Evolutionary conservation across 495 filamentous ascomycete genomes (phyloP).

Genomic region (Aspergillus incahuasiensis): DNA sequence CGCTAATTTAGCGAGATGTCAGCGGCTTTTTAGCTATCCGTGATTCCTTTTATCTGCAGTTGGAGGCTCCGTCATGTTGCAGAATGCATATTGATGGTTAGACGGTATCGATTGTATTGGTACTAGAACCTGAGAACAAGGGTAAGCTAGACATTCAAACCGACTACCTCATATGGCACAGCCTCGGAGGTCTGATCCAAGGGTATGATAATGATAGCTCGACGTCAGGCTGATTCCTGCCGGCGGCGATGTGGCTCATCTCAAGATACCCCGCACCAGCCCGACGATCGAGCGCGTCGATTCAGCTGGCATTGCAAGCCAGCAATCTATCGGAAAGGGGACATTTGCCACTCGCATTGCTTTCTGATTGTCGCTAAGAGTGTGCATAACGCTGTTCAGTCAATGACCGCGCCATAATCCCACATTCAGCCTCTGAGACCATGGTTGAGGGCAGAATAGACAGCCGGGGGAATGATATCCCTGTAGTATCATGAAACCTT

Average conservation of each 20-base stretch:
- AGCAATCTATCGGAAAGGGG: neutral
- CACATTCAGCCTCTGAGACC: constrained; percentile 12
- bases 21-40: neutral
- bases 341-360: neutral
- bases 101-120: neutral
- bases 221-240: neutral
- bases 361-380: neutral
- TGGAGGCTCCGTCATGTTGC: neutral
- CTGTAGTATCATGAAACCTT: constrained; percentile 4
- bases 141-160: neutral
- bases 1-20: neutral
- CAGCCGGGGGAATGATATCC: constrained; percentile 9
- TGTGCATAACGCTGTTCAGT: neutral
- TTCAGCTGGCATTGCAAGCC: constrained; percentile 2
- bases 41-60: neutral
- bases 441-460: constrained; percentile 5
- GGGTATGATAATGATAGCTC: neutral
- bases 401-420: neutral
- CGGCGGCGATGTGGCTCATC: neutral
- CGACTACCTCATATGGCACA: neutral
- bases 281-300: constrained; percentile 1
- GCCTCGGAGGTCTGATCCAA: neutral
- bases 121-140: neutral
- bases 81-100: neutral
- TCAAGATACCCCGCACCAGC: constrained; percentile 2